Evolutionary conservation across 495 filamentous ascomycete genomes (phyloP).

Genomic region (Durotheca rogersii): DNA sequence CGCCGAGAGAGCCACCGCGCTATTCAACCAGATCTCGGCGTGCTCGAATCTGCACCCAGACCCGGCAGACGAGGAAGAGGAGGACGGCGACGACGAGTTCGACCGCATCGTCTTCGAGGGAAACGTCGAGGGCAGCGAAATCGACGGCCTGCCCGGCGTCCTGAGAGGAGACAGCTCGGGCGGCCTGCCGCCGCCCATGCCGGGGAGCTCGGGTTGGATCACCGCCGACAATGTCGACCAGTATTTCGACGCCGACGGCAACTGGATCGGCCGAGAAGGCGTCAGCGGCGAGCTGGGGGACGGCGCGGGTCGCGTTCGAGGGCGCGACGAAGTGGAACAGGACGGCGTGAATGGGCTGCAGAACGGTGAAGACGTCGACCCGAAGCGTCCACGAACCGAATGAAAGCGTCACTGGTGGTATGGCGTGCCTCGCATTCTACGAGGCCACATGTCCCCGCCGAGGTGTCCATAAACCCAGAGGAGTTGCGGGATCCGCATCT

Average conservation of each 20-base stretch:
- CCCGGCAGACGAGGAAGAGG: constrained; percentile 54
- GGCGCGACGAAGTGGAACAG: constrained; percentile 41
- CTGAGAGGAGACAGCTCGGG: constrained; percentile 47
- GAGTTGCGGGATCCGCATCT: no score
- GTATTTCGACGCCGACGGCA: constrained; percentile 59
- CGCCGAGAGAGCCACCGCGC: constrained; percentile 39
- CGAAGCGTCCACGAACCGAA: constrained; percentile 45
- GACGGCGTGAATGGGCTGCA: constrained; percentile 34
- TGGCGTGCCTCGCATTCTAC: neutral
- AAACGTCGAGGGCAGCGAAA: constrained; percentile 42
- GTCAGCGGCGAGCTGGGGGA: constrained; percentile 47
- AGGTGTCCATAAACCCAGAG: no score
- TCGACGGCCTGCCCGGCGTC: constrained; percentile 51
- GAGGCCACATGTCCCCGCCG: no score
- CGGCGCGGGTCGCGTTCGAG: constrained; percentile 46
- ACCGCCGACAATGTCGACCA: constrained; percentile 92
- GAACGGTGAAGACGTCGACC: constrained; percentile 36
- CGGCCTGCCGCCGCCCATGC: constrained; percentile 71
- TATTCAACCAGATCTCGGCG: constrained; percentile 78
- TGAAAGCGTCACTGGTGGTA: constrained; percentile 8
- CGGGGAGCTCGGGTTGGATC: constrained; percentile 91
- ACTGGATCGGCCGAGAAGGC: constrained; percentile 51
- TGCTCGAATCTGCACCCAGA: constrained; percentile 93
- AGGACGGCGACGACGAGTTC: constrained; percentile 52
- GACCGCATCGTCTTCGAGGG: constrained; percentile 61